A percentile compares a stretch with the other conserved stretches of the same genome.
Conservation (phyloP, 164 flowering plant genomes). For the Berberis vulgaris region DNA sequence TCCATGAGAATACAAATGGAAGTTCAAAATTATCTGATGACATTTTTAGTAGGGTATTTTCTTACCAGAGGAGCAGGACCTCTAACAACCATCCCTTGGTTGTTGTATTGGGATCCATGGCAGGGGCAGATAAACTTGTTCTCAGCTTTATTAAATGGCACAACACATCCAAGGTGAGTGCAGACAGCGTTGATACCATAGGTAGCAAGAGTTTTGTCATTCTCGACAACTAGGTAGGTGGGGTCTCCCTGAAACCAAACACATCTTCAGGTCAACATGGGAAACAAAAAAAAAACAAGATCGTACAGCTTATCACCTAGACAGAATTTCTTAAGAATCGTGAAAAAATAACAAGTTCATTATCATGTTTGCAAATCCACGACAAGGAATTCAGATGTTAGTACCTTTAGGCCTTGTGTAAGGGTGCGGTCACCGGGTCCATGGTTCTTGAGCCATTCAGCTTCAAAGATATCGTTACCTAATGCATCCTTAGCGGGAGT, state of each 20-base stretch:
- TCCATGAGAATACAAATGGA: no score
- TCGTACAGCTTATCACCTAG: not conserved
- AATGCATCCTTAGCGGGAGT: not conserved
- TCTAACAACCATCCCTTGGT: conserved; percentile 78
- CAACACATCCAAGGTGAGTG: conserved; percentile 93
- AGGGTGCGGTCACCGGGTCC: conserved; percentile 62
- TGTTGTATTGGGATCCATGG: conserved; percentile 93
- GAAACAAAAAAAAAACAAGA: not conserved
- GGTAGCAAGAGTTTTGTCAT: conserved; percentile 74
- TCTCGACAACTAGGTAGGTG: conserved; percentile 86
- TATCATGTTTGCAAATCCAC: not conserved
- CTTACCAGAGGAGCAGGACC: conserved; percentile 97
- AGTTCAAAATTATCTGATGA: not conserved
- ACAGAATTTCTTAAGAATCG: not conserved
- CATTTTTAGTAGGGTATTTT: not conserved
- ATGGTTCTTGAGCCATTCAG: not conserved
- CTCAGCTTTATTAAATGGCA: conserved; percentile 73
- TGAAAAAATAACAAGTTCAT: not conserved
- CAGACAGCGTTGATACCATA: conserved; percentile 87
- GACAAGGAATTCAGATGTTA: not conserved
- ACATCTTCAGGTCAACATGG: not conserved
- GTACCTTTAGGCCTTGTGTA: conserved; percentile 81
- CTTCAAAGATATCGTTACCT: conserved; percentile 54
- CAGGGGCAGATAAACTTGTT: conserved; percentile 89
- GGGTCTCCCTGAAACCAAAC: conserved; percentile 69